phyloP scores from a whole-genome alignment of 345 rosid genomes.

The Salix koriyanagi region DNA sequence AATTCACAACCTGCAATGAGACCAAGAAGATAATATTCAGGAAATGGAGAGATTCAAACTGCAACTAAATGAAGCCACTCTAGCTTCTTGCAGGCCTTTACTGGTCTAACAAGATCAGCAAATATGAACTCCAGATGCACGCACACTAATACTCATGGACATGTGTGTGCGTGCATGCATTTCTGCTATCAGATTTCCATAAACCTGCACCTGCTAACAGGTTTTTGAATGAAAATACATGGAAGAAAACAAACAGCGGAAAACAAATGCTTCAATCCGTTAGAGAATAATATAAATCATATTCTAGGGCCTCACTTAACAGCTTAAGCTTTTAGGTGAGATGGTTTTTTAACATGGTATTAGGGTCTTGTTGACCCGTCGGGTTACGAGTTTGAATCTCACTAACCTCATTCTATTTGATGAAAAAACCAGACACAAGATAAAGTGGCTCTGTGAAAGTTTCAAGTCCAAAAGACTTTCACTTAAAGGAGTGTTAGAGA shows the following conservation, averaged over 20 bases:
- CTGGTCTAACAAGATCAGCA: not conserved
- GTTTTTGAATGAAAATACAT: no score
- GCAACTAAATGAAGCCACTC: not conserved
- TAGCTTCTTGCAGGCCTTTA: no score
- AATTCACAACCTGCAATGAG: conserved; percentile 55
- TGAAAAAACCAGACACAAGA: no score
- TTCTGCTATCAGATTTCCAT: not conserved
- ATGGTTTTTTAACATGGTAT: no score
- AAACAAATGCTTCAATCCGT: no score
- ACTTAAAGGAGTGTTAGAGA: no score
- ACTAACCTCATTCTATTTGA: no score
- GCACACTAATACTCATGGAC: not conserved
- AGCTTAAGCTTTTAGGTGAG: no score
- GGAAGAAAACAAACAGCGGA: no score
- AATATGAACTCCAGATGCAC: not conserved
- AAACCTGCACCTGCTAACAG: not conserved
- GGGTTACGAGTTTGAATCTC: no score
- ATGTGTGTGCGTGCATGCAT: not conserved
- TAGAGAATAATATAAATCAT: no score
- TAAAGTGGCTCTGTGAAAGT: no score
- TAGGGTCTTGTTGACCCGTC: fast-evolving
- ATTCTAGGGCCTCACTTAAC: fast-evolving
- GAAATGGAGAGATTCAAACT: not conserved
- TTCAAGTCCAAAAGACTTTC: fast-evolving
- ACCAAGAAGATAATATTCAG: not conserved